Evolutionary conservation across 1,284 basidiomycete genomes (phyloP).

Genomic region (Tilletia walkeri): DNA sequence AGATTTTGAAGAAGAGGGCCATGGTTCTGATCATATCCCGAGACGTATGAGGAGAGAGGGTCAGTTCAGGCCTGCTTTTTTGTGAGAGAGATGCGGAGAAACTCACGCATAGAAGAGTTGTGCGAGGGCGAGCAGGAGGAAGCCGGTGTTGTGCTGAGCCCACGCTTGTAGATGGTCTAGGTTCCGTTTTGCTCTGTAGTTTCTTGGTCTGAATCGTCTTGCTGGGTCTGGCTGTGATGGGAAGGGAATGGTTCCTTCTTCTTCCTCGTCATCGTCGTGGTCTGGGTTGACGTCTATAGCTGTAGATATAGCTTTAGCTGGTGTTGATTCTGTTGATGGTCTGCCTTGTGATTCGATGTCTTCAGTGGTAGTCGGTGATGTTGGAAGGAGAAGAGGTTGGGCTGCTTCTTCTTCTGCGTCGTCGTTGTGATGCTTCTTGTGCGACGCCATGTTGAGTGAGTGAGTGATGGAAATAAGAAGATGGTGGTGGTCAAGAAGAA

Average conservation of each 20-base stretch:
- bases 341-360: too few species aligned
- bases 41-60: constrained; percentile 66
- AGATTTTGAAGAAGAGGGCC: constrained; percentile 66
- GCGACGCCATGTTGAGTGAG: too few species aligned
- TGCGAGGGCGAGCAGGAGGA: constrained; percentile 30
- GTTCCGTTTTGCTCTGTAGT: constrained; percentile 26
- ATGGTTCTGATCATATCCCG: constrained; percentile 56
- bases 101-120: constrained; percentile 32
- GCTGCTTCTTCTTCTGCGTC: too few species aligned
- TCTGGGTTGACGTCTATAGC: background rate
- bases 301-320: too few species aligned
- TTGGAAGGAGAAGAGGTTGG: too few species aligned
- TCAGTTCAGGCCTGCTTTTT: background rate
- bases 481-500: too few species aligned
- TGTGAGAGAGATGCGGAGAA: too few species aligned
- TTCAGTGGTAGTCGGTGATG: too few species aligned
- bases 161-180: constrained; percentile 17
- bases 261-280: background rate
- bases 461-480: too few species aligned
- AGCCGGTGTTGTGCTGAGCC: constrained; percentile 32
- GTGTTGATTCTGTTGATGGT: too few species aligned
- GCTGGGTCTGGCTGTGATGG: constrained; percentile 32
- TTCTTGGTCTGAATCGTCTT: constrained; percentile 31
- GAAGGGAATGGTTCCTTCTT: constrained; percentile 24
- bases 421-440: too few species aligned